These are phyloP conservation scores for Calonectria hongkongensis DNA, from an alignment of 2,329 filamentous ascomycete species.

Conservation along the genomic window DNA sequence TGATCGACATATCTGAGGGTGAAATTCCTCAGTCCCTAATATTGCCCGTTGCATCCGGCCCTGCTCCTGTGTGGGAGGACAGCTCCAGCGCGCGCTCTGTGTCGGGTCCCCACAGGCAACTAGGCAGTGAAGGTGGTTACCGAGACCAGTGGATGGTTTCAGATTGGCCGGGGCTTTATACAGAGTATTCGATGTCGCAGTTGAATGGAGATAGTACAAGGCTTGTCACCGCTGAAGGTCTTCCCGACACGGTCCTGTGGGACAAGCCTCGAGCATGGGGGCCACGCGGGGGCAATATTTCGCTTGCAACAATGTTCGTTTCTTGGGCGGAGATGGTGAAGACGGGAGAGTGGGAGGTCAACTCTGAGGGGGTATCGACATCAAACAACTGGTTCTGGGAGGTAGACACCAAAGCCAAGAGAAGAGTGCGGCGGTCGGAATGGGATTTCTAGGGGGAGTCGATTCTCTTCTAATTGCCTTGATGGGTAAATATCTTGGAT, in stretches of 20 bases:
- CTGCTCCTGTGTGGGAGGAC: neutral
- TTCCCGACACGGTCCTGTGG: neutral
- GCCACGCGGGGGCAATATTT: neutral
- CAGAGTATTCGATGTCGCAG: neutral
- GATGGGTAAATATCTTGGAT: no score
- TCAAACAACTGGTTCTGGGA: neutral
- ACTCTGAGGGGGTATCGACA: neutral
- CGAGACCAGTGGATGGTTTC: neutral
- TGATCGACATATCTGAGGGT: neutral
- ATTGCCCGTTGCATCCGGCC: neutral
- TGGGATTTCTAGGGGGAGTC: neutral
- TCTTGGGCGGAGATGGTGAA: neutral
- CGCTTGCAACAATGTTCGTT: neutral
- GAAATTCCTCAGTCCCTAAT: neutral
- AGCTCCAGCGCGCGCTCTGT: neutral
- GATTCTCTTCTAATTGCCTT: no score
- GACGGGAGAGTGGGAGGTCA: neutral
- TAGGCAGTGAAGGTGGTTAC: neutral
- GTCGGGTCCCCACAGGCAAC: neutral
- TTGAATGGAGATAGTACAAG: neutral
- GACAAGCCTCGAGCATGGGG: neutral
- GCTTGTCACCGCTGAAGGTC: neutral
- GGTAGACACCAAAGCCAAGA: neutral
- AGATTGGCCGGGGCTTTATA: neutral
- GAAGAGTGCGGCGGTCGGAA: neutral